Base-by-base conservation (phyloP, 768 basidiomycete genomes). In the Auriculariales sp. region DNA sequence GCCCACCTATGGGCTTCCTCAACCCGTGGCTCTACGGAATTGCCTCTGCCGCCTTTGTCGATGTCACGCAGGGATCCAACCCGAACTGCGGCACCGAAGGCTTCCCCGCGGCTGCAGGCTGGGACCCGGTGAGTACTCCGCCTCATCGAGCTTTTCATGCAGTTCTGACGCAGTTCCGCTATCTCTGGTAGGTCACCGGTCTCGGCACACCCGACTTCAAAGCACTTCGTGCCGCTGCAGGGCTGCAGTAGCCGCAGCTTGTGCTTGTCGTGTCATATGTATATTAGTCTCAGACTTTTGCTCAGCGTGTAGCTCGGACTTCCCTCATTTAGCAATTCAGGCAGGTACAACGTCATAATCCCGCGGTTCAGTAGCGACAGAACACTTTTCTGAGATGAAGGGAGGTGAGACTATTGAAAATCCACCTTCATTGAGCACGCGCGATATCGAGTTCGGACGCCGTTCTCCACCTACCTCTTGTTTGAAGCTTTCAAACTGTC, bases 1-100 rank as follows among this genome's bases (percentile, higher is more conserved):
- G 59, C 49, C 39, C 54, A 9, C 51, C 57, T 15, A 58, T 67
- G 22, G 66, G 66, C 2, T 68, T 66, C 58, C 50, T 67, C 51
- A 67, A 67, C 56, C 64, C 66, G 36, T 64, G 61, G 59, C 51
- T 67, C 51, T 66, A 67, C 49, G 22, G 48, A 3, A 24, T 28
- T 14, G 39, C 55, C 12, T 46, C 51, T 27, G 49, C 52, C 14
- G 28, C 55, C 4, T 36, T 57, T n/a, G 55, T 55, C 39, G 51
- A 52, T 27, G 48, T 62, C 25, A 55, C 58, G 0, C 6, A 44
- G 53, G 56, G 49, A 2, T 48, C 34, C 22, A 60, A 60, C 42
- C 58, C 55, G 3, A 55, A 53, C 12, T 58, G 57, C 35, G 48
- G 51, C 1, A 56, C 57, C n/a, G 42, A 48, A 9, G 57, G 57